Base-by-base conservation (phyloP, 139 green algal species). In the Closterium sp. region DNA sequence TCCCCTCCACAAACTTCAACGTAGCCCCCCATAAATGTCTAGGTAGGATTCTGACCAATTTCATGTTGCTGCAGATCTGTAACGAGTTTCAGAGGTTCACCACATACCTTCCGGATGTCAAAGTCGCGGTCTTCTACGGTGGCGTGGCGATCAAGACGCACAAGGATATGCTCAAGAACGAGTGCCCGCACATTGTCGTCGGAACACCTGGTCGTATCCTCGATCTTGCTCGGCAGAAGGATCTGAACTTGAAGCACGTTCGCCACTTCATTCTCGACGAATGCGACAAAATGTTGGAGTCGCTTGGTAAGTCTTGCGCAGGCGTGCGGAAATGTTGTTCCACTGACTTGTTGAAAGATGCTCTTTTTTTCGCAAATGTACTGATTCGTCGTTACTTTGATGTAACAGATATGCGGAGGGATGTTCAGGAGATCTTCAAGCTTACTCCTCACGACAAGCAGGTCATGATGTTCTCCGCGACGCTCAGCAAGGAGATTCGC, bases 391-490 rank as follows among this genome's bases (percentile, higher is more conserved):
- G 1, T 91, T 29, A 17, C 73, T 87, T 93, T 88, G 62, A 24
- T 27, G 62, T 79, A 79, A 79, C 73, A 95, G 98, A 99, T 95
- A 99, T 99, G 98, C 96, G 98, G 85, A 94, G 93, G 22, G 98
- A 99, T 94, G 97, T 99, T 17, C 98, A 99, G 96, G 97, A 97
- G 42, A 99, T 99, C 91, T 99, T 99, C 96, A 99, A 98, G 97
- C 93, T 96, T 92, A 99, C 98, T 28, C 98, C 98, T 17, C 98
- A 98, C 92, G 97, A 99, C 94, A 99, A 99, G 97, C 98, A 99
- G 95, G 98, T 99, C 90, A 99, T 99, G 97, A 99, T 99, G 98
- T 99, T 99, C 94, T 97, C 95, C 31, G 98, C 98, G 17, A 99
- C 98, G 24, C 96, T 99, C 7, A 96, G 95, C 92, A 93, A 97